Percentiles rank a stretch among this genome's conserved stretches.
phyloP scores from a whole-genome alignment of 768 basidiomycete genomes.

The Lentinula guzmanii region DNA sequence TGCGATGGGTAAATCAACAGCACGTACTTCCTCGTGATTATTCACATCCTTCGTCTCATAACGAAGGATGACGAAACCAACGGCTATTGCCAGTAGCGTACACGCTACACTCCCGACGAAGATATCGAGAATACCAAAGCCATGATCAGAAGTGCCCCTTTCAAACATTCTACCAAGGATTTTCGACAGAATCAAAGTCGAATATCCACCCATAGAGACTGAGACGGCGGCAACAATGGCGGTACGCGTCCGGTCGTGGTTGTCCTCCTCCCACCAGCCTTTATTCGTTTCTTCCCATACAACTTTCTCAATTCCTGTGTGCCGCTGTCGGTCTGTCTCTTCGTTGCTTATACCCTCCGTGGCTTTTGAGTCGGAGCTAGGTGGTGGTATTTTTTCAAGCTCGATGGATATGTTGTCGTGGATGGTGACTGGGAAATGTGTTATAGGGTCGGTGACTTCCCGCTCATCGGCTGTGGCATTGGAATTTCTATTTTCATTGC shows the following conservation, averaged over 20 bases:
- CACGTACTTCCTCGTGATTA: background rate
- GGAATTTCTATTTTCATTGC: too few relatives aligned
- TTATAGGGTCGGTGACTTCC: constrained; percentile 11
- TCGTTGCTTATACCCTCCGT: background rate
- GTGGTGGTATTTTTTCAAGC: constrained; percentile 3
- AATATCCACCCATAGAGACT: constrained; percentile 4
- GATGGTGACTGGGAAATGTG: constrained; percentile 10
- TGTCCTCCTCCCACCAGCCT: constrained; percentile 28
- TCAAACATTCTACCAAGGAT: background rate
- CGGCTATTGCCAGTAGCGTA: background rate
- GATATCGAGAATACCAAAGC: background rate
- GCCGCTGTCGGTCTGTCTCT: constrained; percentile 4
- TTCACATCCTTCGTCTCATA: background rate
- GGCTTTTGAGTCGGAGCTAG: background rate
- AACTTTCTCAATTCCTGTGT: constrained; percentile 21
- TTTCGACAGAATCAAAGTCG: constrained; percentile 4
- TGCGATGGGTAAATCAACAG: too few relatives aligned
- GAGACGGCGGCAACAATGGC: constrained; percentile 7
- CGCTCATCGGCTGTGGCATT: background rate
- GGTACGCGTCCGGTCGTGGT: constrained; percentile 15
- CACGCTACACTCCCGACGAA: background rate
- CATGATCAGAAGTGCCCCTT: background rate
- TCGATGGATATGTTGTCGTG: constrained; percentile 10
- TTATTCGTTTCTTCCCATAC: constrained; percentile 22
- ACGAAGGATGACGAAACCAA: background rate